A percentile compares a stretch with the other conserved stretches of the same genome.
Evolutionary conservation across 1,284 basidiomycete species (phyloP).

Genomic region (Paramarasmius palmivorus): DNA sequence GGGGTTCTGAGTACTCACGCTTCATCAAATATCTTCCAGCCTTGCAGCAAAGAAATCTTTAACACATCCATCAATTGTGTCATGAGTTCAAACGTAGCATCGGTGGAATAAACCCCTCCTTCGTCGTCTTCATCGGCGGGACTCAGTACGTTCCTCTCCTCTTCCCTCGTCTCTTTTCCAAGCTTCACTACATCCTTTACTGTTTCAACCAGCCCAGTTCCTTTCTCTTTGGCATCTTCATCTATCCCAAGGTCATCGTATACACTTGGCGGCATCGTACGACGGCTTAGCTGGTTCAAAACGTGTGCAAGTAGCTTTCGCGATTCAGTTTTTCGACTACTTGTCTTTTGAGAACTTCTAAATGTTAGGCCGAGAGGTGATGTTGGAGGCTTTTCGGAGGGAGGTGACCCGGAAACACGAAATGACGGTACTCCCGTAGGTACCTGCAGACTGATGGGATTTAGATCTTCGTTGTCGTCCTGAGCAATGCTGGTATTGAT

Average conservation of each 20-base stretch:
- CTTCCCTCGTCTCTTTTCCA: constrained; percentile 26
- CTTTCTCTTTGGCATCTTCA: constrained; percentile 29
- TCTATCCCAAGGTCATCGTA: constrained; percentile 38
- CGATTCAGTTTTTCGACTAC: constrained; percentile 51
- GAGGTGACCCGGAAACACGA: constrained; percentile 19
- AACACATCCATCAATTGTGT: constrained; percentile 61
- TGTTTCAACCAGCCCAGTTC: constrained; percentile 42
- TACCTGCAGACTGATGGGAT: neutral
- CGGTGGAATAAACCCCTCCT: constrained; percentile 50
- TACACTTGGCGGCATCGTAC: constrained; percentile 52
- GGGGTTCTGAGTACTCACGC: constrained; percentile 40
- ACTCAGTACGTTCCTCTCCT: constrained; percentile 13
- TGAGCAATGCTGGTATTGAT: constrained; percentile 2
- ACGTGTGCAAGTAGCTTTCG: constrained; percentile 61
- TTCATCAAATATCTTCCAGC: constrained; percentile 59
- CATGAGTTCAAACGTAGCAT: constrained; percentile 62
- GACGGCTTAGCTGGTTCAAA: constrained; percentile 53
- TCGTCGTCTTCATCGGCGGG: constrained; percentile 43
- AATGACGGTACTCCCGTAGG: constrained; percentile 23
- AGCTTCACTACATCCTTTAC: constrained; percentile 47
- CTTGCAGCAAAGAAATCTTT: constrained; percentile 51
- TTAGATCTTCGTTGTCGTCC: constrained; percentile 1
- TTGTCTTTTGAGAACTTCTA: constrained; percentile 26
- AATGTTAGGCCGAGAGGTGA: constrained; percentile 12
- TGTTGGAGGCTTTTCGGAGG: constrained; percentile 23